Base-by-base conservation (phyloP, 345 rosid species). In the Brassica carinata region DNA sequence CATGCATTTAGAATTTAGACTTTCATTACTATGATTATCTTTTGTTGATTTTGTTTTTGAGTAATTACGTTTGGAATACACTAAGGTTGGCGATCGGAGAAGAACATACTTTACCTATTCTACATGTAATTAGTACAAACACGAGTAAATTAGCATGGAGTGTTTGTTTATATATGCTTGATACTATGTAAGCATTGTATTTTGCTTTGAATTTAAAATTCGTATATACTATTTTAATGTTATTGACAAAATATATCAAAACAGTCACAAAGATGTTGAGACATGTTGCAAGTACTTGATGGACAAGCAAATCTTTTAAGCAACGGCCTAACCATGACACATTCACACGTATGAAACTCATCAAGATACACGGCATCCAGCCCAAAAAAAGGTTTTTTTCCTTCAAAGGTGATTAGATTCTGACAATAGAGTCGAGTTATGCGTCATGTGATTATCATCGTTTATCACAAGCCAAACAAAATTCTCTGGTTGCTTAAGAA, bases 251-350 rank as follows among this genome's bases (percentile, higher is more conserved):
- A 58, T 3, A 23, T 9, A 72, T 27, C 27, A 13, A 57, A 79
- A 57, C 30, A 38, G 61, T 65, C 67, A 65, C 67, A 66, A 66
- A 57, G 82, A 30, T 18, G 62, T 57, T 38, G 13, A 36, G 81
- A 34, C 67, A 72, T 55, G 61, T 65, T 55, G 29, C 69, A 57
- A 55, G 48, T 10, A 34, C 71, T 72, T 58, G 33, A 72, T 67
- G 8, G 34, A 79, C 82, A 79, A 57, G 27, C 67, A 72, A 26
- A 23, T 71, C 27, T 65, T 51, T 53, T 26, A 72, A 53, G 67
- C 73, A 78, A 27, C 31, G 33, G 77, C 77, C 82, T 78, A 78
- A 78, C 77, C 29, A 78, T 65, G 9, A 67, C 72, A 72, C 77
- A 71, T 78, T 69, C 55, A 26, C 72, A 65, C 77, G 77, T 72